Base-by-base conservation (phyloP, 768 basidiomycete genomes). In the Leucosporidium creatinivorum region DNA sequence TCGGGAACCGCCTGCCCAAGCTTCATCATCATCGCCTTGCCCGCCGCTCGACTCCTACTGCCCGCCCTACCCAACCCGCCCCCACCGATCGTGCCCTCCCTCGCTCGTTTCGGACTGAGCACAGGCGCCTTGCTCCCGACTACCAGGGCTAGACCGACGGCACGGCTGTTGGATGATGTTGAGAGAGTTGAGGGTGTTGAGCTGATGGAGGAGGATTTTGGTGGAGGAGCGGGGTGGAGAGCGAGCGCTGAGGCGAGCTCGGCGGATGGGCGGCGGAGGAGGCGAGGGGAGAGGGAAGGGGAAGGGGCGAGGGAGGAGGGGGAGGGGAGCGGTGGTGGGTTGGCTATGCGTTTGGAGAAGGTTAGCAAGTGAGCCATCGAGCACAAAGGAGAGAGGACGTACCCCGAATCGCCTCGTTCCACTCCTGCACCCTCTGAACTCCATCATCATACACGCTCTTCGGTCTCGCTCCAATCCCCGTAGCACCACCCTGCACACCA, bases 391-490 rank as follows among this genome's bases (percentile, higher is more conserved):
- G 5, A 54, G 15, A 36, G 57, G 6, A 74, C 81, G 74, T 77
- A 93, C 91, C 92, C 79, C 90, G 92, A 66, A 98, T 80, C 0
- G 93, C 94, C 77, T 97, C 91, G 75, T 99, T 99, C 93, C 94
- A 99, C 78, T 97, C 91, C 78, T 97, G 94, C 30, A 99, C 94
- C 77, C 90, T 87, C 73, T 91, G 81, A 44, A 99, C 90, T 25
- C 89, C 92, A 75, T 97, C 91, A 71, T 98, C 92, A 74, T 88
- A 96, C 75, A 66, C 73, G 77, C 75, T 80, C 77, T 62, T 73
- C 77, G 69, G 72, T 80, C 75, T 76, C 78, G 52, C 78, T 77
- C 36, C 71, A 12, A 47, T 15, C 18, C 23, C 39, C 2, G 8
- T 77, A 77, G 33, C 71, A 12, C 52, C 21, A 13, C 28, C 4